A percentile compares a stretch with the other conserved stretches of the same genome.
Evolutionary conservation across 345 rosid species (phyloP).

Genomic region (Carallia brachiata): DNA sequence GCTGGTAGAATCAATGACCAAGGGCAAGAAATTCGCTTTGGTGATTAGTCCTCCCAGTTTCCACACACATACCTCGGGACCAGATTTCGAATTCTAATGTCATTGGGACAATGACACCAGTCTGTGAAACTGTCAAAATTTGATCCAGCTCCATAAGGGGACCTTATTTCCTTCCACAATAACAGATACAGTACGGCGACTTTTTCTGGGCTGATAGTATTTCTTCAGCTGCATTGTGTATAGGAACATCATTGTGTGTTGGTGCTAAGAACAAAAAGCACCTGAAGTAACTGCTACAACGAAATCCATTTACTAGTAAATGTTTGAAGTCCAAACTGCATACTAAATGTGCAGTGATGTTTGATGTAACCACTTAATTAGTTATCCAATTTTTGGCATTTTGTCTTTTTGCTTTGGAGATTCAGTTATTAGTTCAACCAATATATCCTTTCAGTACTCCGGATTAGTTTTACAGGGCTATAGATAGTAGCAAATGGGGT

Average conservation of each 20-base stretch:
- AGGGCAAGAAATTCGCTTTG: constrained; percentile 48
- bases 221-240: constrained; percentile 59
- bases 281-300: neutral
- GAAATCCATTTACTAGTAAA: neutral
- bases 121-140: constrained; percentile 42
- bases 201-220: constrained; percentile 71
- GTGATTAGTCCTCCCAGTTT: constrained; percentile 66
- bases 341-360: too few relatives aligned
- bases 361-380: too few relatives aligned
- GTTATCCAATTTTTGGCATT: neutral
- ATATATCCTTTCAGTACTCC: neutral
- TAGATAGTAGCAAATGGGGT: neutral
- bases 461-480: neutral
- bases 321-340: too few relatives aligned
- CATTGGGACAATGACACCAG: constrained; percentile 48
- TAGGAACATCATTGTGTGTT: neutral
- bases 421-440: neutral
- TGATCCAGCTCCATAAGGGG: constrained; percentile 74
- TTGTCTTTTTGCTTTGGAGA: neutral
- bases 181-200: constrained; percentile 48
- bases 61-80: constrained; percentile 74
- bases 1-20: constrained; percentile 50
- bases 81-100: constrained; percentile 49
- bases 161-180: constrained; percentile 63
- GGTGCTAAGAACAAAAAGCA: neutral